Evolutionary conservation across 192 early-diverging fungal genomes (phyloP), one percentile per base, ranked within the genome.

Genomic region (Entomortierella chlamydospora): DNA sequence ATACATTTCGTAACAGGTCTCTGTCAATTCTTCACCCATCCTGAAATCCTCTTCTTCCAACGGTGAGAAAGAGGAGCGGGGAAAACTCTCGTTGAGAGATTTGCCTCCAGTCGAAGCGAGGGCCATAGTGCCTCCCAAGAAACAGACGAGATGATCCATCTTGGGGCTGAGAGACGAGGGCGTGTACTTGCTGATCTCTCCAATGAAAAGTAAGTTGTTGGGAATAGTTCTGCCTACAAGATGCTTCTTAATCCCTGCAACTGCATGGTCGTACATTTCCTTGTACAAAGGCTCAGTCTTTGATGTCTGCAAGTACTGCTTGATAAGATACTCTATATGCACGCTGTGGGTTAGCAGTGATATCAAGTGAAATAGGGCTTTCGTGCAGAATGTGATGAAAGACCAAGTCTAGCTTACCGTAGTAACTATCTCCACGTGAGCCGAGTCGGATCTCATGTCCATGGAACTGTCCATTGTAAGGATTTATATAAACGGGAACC

Each of bases 101-200:
- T 53, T 73, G 23, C 93, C 93, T 31, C 85, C 76, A 12, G 94
- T 93, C 0, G 90, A 93, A 15, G 90, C 89, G 13, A 97, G 81
- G 0, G 95, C 95, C 64, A 97, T 81, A 8, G 91, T 91, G 0
- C 94, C 95, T 13, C 93, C 94, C 22, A 95, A 84, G 82, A 97
- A 99, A 82, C 97, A 97, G 1, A 96, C 94, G 20, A 99, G 83
- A 66, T 99, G 97, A 81, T 97, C 94, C 95, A 97, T 96, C 70
- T 94, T 95, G 23, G 83, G 72, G 11, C 65, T 64, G 11, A 90
- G 62, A 1, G 50, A 26, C 22, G 47, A 8, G 15, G 65, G 72
- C 9, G 39, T 15, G 57, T 71, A 61, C 37, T 59, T 68, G 7
- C 53, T 61, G 9, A 88, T 65, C 67, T 95, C 93, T n/a, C 91